Evolutionary conservation across 2,329 filamentous ascomycete species (phyloP).

Genomic region (Botrytis galanthina): DNA sequence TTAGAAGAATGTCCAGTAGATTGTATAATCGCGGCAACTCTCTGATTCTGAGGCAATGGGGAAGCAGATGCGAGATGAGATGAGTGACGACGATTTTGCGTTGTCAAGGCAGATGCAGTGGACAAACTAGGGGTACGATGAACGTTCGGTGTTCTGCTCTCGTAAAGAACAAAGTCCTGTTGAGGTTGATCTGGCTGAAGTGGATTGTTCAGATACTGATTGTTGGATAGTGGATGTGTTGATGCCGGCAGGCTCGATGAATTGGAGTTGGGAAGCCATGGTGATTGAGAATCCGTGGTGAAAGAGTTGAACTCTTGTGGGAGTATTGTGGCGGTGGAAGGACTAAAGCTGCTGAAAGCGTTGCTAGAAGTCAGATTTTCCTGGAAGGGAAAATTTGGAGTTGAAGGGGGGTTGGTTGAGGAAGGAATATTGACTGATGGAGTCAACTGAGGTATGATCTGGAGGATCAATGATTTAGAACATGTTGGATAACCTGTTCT

Average conservation of each 20-base stretch:
- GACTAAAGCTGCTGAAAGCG: constrained; percentile 59
- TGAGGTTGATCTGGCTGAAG: constrained; percentile 20
- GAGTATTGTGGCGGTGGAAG: constrained; percentile 58
- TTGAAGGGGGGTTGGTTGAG: constrained; percentile 40
- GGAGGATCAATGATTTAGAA: constrained; percentile 17
- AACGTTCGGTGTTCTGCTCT: constrained; percentile 34
- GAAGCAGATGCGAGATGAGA: constrained; percentile 51
- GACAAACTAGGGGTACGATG: constrained; percentile 39
- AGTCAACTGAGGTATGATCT: constrained; percentile 13
- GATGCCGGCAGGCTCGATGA: constrained; percentile 62
- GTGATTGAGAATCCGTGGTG: constrained; percentile 77
- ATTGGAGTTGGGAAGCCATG: constrained; percentile 72
- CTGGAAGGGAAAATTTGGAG: constrained; percentile 54
- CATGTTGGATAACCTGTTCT: constrained; percentile 10
- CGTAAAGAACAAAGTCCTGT: constrained; percentile 67
- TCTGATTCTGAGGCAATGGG: constrained; percentile 54
- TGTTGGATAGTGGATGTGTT: constrained; percentile 50
- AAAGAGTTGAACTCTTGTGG: constrained; percentile 69
- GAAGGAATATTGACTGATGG: constrained; percentile 15
- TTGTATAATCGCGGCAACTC: constrained; percentile 59
- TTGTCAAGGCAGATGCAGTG: constrained; percentile 40
- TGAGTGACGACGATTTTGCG: constrained; percentile 50
- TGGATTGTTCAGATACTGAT: constrained; percentile 15
- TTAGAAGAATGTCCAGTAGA: constrained; percentile 55
- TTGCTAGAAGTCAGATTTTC: constrained; percentile 67